phyloP scores from a whole-genome alignment of 371 early-diverging fungal genomes.

The Circinella umbellata region DNA sequence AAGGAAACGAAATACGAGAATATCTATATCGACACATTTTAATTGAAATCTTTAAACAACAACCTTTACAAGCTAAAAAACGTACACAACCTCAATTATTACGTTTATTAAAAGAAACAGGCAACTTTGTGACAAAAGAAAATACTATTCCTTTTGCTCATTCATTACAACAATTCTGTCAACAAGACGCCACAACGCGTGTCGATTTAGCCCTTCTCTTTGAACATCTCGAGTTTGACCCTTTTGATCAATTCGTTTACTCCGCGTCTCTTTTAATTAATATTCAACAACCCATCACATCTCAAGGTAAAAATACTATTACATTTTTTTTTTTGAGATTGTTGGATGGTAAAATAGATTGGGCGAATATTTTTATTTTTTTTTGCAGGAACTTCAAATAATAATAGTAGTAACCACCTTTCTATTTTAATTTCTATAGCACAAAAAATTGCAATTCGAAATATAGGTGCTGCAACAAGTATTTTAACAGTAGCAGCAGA shows the following conservation, averaged over 20 bases:
- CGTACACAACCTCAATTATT: background rate
- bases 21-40: constrained; percentile 3
- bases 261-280: constrained; percentile 47
- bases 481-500: background rate
- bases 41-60: constrained; percentile 7
- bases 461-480: background rate
- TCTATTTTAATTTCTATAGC: background rate
- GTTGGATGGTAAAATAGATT: background rate
- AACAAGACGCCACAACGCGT: constrained; percentile 3
- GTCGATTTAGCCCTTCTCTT: background rate
- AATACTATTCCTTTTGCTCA: constrained; percentile 3
- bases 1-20: background rate
- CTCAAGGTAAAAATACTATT: constrained; percentile 45
- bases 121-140: constrained; percentile 1
- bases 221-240: constrained; percentile 40
- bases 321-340: background rate
- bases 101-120: constrained; percentile 2
- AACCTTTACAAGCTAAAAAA: constrained; percentile 6
- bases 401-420: background rate
- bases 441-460: constrained; percentile 1
- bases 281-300: constrained; percentile 37
- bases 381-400: background rate
- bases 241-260: constrained; percentile 50
- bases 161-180: background rate
- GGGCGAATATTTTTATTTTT: background rate